phyloP scores from a whole-genome alignment of 2,329 filamentous ascomycete species.

The Alternaria triticimaculans region DNA sequence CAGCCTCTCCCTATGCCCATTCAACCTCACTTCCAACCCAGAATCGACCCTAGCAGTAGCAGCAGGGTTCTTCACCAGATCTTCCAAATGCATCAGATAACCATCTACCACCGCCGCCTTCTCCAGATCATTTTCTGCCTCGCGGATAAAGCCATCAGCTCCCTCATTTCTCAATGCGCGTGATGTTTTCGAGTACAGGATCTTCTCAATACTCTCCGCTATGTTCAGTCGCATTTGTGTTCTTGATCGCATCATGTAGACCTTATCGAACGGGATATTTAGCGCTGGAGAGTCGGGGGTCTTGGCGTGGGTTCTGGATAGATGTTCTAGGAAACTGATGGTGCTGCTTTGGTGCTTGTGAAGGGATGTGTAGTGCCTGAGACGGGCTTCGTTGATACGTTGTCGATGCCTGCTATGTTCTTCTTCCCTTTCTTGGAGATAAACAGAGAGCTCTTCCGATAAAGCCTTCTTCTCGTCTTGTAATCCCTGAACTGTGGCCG shows the following conservation, averaged over 20 bases:
- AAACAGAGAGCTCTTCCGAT: background rate
- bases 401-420: background rate
- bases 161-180: background rate
- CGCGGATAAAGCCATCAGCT: background rate
- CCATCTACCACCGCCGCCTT: background rate
- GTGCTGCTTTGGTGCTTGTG: background rate
- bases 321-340: background rate
- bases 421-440: background rate
- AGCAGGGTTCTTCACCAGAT: background rate
- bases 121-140: background rate
- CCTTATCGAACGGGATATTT: background rate
- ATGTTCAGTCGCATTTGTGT: background rate
- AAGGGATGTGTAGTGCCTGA: background rate
- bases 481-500: background rate
- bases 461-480: background rate
- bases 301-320: background rate
- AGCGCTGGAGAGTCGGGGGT: background rate
- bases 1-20: background rate
- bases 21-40: background rate
- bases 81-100: background rate
- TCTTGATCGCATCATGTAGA: background rate
- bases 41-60: background rate
- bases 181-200: background rate
- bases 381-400: background rate
- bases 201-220: background rate